Percentiles rank a stretch among this genome's conserved stretches.
Evolutionary conservation across 129 eudicot species (phyloP).

Genomic region (Pseudognaphalium luteoalbum): DNA sequence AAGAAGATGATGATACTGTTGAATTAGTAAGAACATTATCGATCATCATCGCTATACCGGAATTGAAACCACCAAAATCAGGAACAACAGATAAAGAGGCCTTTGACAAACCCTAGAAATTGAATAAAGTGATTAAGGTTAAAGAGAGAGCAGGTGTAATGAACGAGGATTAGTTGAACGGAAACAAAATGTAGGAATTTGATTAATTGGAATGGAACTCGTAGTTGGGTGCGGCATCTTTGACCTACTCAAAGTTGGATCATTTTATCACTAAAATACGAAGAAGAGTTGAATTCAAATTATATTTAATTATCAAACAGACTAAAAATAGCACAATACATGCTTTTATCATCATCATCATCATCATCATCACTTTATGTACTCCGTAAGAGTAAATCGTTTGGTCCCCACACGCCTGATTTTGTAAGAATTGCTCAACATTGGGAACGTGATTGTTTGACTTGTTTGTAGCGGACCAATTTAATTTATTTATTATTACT

Average conservation of each 20-base stretch:
- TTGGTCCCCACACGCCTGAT: slow-evolving; percentile 35
- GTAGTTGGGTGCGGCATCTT: slow-evolving; percentile 22
- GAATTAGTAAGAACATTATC: slow-evolving; percentile 13
- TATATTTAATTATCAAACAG: not conserved
- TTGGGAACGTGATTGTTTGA: too few species aligned
- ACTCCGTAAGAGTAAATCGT: not conserved
- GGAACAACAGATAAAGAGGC: not conserved
- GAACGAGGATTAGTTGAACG: slow-evolving; percentile 24
- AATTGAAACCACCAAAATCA: not conserved
- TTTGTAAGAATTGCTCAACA: not conserved
- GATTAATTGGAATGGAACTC: not conserved
- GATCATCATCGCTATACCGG: slow-evolving; percentile 11
- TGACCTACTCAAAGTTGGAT: slow-evolving; percentile 16
- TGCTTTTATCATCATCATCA: not conserved
- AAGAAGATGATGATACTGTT: slow-evolving; percentile 21
- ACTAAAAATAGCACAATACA: not conserved
- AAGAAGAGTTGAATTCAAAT: not conserved
- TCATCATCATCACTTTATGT: too few species aligned
- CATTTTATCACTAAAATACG: not conserved
- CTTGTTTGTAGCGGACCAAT: too few species aligned
- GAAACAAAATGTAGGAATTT: not conserved
- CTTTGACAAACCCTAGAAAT: slow-evolving; percentile 29
- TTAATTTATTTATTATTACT: too few species aligned
- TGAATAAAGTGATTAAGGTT: not conserved
- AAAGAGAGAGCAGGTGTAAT: slow-evolving; percentile 28